Conservation (phyloP, 495 filamentous ascomycete species). For the Neurospora sp. region DNA sequence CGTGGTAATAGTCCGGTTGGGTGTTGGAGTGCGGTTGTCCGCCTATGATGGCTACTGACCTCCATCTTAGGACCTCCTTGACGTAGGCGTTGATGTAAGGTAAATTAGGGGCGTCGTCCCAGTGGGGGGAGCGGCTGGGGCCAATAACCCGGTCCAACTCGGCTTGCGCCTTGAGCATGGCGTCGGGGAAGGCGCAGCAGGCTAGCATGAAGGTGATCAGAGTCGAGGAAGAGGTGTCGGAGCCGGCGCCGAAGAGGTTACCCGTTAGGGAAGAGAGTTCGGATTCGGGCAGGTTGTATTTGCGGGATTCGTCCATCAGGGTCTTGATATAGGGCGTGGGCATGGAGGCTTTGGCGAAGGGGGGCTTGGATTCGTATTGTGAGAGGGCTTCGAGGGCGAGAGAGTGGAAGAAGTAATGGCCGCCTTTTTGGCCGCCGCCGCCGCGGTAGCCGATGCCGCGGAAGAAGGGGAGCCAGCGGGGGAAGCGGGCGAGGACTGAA, state of each 20-base stretch:
- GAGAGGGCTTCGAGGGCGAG: conserved; percentile 45
- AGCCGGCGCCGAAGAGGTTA: conserved; percentile 55
- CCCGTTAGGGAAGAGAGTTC: conserved; percentile 52
- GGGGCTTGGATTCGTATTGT: conserved; percentile 27
- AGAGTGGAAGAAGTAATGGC: conserved; percentile 43
- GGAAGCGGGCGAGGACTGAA: conserved; percentile 42
- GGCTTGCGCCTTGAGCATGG: conserved; percentile 28
- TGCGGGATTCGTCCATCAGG: conserved; percentile 38
- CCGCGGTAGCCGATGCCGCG: conserved; percentile 39
- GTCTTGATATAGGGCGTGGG: conserved; percentile 43
- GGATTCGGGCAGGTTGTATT: conserved; percentile 38
- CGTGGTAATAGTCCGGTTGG: conserved; percentile 48
- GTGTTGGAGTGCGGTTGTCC: conserved; percentile 54
- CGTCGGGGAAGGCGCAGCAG: conserved; percentile 44
- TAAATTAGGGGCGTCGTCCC: conserved; percentile 46
- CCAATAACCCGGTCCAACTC: conserved; percentile 53
- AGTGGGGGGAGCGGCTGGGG: conserved; percentile 39
- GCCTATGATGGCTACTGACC: conserved; percentile 52
- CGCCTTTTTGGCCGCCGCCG: conserved; percentile 25
- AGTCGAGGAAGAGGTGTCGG: conserved; percentile 56
- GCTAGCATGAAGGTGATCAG: conserved; percentile 54
- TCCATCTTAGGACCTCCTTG: conserved; percentile 56
- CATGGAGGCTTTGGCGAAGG: conserved; percentile 31
- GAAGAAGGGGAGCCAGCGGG: conserved; percentile 50
- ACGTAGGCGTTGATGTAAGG: conserved; percentile 51